phyloP scores from a whole-genome alignment of 1,284 basidiomycete genomes.

The Somion occarium region DNA sequence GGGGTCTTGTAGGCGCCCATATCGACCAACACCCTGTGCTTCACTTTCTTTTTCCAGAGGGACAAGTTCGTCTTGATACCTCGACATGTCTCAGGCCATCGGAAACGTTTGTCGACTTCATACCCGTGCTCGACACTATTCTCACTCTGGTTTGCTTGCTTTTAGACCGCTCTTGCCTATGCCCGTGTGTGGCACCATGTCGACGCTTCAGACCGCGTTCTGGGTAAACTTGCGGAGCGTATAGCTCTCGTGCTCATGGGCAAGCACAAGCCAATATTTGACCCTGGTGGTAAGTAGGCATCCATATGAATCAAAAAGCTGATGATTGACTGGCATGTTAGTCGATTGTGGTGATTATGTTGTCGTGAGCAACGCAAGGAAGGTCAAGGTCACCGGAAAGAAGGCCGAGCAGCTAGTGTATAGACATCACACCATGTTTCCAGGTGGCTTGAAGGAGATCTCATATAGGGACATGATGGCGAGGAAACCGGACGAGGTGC shows the following conservation, averaged over 20 bases:
- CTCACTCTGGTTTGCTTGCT: not conserved
- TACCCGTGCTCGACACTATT: not conserved
- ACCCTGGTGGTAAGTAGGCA: slow-evolving; percentile 74
- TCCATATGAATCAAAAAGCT: not conserved
- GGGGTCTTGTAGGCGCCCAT: not conserved
- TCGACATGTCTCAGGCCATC: slow-evolving; percentile 54
- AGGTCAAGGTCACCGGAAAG: slow-evolving; percentile 85
- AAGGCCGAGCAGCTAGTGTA: slow-evolving; percentile 89
- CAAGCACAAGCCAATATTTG: slow-evolving; percentile 98
- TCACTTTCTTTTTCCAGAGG: not conserved
- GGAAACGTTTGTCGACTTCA: slow-evolving; percentile 50
- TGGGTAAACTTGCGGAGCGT: slow-evolving; percentile 90
- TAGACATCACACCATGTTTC: slow-evolving; percentile 88
- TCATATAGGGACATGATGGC: slow-evolving; percentile 80
- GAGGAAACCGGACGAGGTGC: slow-evolving; percentile 87
- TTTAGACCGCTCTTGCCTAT: slow-evolving; percentile 88
- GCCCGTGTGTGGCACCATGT: slow-evolving; percentile 95
- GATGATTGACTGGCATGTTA: slow-evolving; percentile 28
- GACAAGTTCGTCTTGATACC: not conserved
- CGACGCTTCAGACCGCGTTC: slow-evolving; percentile 83
- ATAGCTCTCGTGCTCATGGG: slow-evolving; percentile 97
- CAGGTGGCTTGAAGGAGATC: slow-evolving; percentile 91
- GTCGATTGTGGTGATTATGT: slow-evolving; percentile 98
- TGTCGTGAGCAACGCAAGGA: slow-evolving; percentile 86
- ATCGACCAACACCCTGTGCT: not conserved